Percentiles rank a stretch among this genome's conserved stretches.
Conservation (phyloP, 2,329 filamentous ascomycete genomes). For the Lasiodiplodia sp. region DNA sequence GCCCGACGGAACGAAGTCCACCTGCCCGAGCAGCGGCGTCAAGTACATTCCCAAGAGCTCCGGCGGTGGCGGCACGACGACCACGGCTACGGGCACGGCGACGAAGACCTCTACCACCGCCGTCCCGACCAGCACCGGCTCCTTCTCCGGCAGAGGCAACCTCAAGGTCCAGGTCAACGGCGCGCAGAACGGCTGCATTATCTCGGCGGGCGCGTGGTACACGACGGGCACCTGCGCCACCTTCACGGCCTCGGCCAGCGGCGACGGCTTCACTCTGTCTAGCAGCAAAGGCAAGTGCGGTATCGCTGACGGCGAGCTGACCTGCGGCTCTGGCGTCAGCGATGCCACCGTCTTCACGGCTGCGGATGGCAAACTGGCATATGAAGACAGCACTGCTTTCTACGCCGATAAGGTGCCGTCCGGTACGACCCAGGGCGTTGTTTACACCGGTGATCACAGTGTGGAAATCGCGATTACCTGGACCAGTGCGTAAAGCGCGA, state of each 20-base stretch:
- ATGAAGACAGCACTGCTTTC: conserved; percentile 48
- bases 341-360: conserved; percentile 52
- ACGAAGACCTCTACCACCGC: conserved; percentile 34
- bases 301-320: conserved; percentile 61
- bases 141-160: conserved; percentile 65
- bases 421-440: conserved; percentile 53
- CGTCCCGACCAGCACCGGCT: conserved; percentile 39
- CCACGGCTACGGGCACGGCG: conserved; percentile 41
- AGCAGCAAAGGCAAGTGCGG: conserved; percentile 67
- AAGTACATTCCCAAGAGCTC: conserved; percentile 68
- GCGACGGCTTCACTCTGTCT: conserved; percentile 62
- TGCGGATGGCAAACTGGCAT: conserved; percentile 46
- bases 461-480: conserved; percentile 20
- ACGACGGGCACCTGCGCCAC: conserved; percentile 71
- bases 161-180: conserved; percentile 63
- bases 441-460: conserved; percentile 44
- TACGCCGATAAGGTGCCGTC: conserved; percentile 53
- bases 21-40: conserved; percentile 69
- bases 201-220: conserved; percentile 72
- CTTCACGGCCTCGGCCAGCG: conserved; percentile 60
- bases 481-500: conserved; percentile 1
- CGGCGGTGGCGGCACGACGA: conserved; percentile 40
- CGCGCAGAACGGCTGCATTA: conserved; percentile 68
- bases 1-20: conserved; percentile 65
- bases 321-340: conserved; percentile 60